Evolutionary conservation across 2,329 filamentous ascomycete genomes (phyloP).

Genomic region (Alternaria metachromatica): DNA sequence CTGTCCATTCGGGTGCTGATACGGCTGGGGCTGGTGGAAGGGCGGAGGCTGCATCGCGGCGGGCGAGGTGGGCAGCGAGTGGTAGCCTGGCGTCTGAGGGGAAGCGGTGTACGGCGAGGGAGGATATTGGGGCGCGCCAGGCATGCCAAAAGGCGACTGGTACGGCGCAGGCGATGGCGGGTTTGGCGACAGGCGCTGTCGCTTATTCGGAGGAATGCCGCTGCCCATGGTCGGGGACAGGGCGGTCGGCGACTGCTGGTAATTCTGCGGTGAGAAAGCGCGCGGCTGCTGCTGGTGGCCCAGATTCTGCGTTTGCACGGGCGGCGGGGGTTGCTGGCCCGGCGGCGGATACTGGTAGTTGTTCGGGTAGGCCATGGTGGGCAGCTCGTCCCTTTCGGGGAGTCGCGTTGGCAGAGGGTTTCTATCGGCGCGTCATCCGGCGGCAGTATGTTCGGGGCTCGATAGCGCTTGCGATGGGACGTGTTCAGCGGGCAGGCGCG

Average conservation of each 20-base stretch:
- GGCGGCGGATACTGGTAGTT: slow-evolving; percentile 39
- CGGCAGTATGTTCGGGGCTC: slow-evolving; percentile 1
- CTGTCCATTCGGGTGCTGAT: slow-evolving; percentile 38
- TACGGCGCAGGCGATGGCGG: slow-evolving; percentile 63
- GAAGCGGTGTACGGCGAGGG: slow-evolving; percentile 48
- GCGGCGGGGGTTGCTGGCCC: slow-evolving; percentile 39
- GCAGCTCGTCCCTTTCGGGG: slow-evolving; percentile 34
- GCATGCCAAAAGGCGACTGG: slow-evolving; percentile 37
- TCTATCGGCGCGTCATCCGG: slow-evolving; percentile 36
- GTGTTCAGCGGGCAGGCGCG: slow-evolving; percentile 15
- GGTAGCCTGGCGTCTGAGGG: slow-evolving; percentile 37
- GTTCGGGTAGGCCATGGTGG: slow-evolving; percentile 42
- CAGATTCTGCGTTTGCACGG: slow-evolving; percentile 50
- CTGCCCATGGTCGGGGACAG: slow-evolving; percentile 54
- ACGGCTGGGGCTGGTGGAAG: slow-evolving; percentile 62
- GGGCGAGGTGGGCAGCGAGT: slow-evolving; percentile 43
- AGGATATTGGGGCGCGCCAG: slow-evolving; percentile 55
- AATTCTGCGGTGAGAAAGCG: slow-evolving; percentile 44
- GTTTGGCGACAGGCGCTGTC: slow-evolving; percentile 73
- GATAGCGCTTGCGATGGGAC: slow-evolving; percentile 10
- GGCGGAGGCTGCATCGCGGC: slow-evolving; percentile 38
- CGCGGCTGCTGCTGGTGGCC: slow-evolving; percentile 54
- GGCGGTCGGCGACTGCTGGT: slow-evolving; percentile 59
- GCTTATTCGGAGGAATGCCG: slow-evolving; percentile 71
- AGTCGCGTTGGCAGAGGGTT: slow-evolving; percentile 27